Percentiles rank a stretch among this genome's conserved stretches.
phyloP scores from a whole-genome alignment of 805 yeast genomes.

The Candida koratica region DNA sequence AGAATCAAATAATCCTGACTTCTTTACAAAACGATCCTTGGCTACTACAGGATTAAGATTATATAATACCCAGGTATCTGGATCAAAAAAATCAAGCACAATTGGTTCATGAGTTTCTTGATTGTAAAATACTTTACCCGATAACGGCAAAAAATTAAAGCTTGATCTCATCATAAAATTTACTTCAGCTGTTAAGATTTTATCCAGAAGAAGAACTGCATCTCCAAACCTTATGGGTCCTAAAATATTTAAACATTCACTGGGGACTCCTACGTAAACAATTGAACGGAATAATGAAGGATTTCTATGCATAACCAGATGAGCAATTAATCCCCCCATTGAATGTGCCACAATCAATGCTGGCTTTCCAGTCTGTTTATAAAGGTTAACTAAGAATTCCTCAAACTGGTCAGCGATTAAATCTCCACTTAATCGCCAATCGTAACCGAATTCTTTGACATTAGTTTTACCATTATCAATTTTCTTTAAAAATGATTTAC shows the following conservation, averaged over 20 bases:
- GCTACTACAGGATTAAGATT: conserved; percentile 72
- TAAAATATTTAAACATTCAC: conserved; percentile 77
- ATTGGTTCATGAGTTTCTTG: conserved; percentile 51
- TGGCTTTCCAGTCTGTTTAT: conserved; percentile 50
- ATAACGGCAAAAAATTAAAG: conserved; percentile 70
- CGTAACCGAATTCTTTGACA: conserved; percentile 82
- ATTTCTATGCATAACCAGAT: conserved; percentile 65
- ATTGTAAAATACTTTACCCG: conserved; percentile 72
- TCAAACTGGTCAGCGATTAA: conserved; percentile 50
- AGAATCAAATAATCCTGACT: conserved; percentile 16
- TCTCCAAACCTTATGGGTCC: conserved; percentile 87
- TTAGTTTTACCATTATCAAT: conserved; percentile 55
- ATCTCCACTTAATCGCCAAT: conserved; percentile 80
- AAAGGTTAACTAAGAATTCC: conserved; percentile 44
- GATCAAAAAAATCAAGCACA: conserved; percentile 73
- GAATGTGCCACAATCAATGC: conserved; percentile 80
- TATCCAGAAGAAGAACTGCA: conserved; percentile 67
- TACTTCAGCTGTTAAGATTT: conserved; percentile 71
- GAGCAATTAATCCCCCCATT: conserved; percentile 90
- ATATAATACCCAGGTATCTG: conserved; percentile 74
- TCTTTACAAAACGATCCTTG: conserved; percentile 18
- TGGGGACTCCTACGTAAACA: conserved; percentile 79
- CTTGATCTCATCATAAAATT: conserved; percentile 88
- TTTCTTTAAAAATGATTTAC: conserved; percentile 54
- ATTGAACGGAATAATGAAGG: conserved; percentile 71